phyloP scores from a whole-genome alignment of 441 rosid species.

The Omphalea diandra region DNA sequence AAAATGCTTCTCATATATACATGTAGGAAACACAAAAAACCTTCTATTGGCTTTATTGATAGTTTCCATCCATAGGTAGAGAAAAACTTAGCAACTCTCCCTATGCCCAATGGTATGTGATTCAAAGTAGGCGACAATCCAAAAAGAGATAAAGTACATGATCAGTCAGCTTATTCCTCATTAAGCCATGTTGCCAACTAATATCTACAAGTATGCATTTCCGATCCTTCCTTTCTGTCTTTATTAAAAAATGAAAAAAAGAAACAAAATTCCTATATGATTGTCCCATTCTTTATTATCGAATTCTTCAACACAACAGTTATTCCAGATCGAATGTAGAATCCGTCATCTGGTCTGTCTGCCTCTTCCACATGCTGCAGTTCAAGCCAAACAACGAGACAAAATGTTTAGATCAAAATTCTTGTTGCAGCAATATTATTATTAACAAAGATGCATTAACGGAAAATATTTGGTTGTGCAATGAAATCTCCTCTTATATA shows the following conservation, averaged over 20 bases:
- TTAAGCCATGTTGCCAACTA: too few relatives aligned
- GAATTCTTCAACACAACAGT: conserved; percentile 50
- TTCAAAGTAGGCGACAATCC: background rate
- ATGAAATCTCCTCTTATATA: background rate
- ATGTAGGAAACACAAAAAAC: background rate
- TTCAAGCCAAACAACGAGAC: background rate
- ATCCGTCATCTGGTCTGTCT: conserved; percentile 59
- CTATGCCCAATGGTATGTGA: background rate
- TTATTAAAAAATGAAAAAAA: too few relatives aligned
- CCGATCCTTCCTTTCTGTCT: background rate
- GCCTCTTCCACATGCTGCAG: conserved; percentile 60
- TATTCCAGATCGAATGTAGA: conserved; percentile 68
- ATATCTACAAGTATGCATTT: too few relatives aligned
- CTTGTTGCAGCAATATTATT: background rate
- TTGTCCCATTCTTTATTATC: conserved; percentile 45
- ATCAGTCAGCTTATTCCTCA: conserved; percentile 6
- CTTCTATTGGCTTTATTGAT: background rate
- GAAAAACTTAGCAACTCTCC: conserved; percentile 25
- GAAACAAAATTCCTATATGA: conserved; percentile 30
- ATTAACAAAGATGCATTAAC: background rate
- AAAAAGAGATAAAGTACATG: background rate
- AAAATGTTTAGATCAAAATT: background rate
- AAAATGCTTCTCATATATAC: background rate
- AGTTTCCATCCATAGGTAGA: conserved; percentile 40
- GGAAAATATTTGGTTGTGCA: background rate